Conservation (phyloP, 345 rosid genomes). For the Lepidium aucheri region DNA sequence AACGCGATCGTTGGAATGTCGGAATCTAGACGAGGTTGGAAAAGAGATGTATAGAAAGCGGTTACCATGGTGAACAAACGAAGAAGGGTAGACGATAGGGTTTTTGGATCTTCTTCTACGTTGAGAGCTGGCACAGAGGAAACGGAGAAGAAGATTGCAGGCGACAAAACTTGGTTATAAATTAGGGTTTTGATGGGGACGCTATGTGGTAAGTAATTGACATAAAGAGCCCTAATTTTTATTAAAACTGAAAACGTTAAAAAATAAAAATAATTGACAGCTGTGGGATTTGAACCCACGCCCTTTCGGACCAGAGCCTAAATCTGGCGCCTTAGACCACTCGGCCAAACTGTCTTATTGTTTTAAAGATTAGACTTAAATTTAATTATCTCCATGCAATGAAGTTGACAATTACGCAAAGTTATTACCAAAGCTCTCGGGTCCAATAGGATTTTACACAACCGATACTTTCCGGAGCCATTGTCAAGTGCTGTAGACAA, state of each 20-base stretch:
- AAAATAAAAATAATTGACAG: conserved; percentile 33
- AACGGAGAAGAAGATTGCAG: not conserved
- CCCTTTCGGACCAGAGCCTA: conserved; percentile 99
- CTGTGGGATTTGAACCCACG: conserved; percentile 99
- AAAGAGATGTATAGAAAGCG: not conserved
- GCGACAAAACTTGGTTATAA: not conserved
- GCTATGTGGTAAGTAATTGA: not conserved
- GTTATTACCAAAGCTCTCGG: too few relatives aligned
- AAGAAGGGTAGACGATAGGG: not conserved
- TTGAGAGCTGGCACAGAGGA: not conserved
- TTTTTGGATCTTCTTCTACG: conserved; percentile 9
- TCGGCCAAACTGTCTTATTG: conserved; percentile 86
- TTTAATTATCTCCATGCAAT: not conserved
- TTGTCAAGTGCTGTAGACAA: too few relatives aligned
- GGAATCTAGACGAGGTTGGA: not conserved
- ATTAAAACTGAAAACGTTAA: not conserved
- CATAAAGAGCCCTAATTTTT: not conserved
- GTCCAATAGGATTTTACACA: not conserved
- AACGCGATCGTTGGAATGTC: not conserved
- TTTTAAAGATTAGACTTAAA: accelerated
- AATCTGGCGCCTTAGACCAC: conserved; percentile 99
- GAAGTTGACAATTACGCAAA: not conserved
- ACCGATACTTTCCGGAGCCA: not conserved
- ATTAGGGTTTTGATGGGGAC: not conserved
- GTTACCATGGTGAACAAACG: conserved; percentile 2